Percentiles rank a stretch among this genome's conserved stretches.
phyloP scores from a whole-genome alignment of 495 filamentous ascomycete species.

The Darksidea phi region DNA sequence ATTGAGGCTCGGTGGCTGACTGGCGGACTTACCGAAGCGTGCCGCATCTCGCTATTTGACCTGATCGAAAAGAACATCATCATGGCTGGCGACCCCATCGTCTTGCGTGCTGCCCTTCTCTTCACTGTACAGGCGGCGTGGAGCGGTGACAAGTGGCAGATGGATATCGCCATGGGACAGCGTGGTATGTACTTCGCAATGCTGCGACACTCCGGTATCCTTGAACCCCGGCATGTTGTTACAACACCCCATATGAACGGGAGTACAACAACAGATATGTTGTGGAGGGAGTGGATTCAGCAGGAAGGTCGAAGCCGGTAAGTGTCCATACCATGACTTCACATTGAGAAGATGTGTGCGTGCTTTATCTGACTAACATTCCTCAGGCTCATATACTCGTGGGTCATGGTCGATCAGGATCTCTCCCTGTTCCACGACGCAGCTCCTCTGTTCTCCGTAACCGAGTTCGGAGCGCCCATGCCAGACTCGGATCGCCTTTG shows the following conservation, averaged over 20 bases:
- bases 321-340: slow-evolving; percentile 24
- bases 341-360: background rate
- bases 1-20: slow-evolving; percentile 59
- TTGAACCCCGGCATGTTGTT: slow-evolving; percentile 47
- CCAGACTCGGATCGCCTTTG: slow-evolving; percentile 57
- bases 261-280: slow-evolving; percentile 46
- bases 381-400: slow-evolving; percentile 60
- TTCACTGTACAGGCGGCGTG: slow-evolving; percentile 61
- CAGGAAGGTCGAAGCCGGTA: slow-evolving; percentile 60
- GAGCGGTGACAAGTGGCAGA: slow-evolving; percentile 70
- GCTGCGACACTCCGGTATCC: slow-evolving; percentile 57
- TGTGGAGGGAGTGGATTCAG: slow-evolving; percentile 58
- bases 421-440: slow-evolving; percentile 63
- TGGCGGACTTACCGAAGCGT: slow-evolving; percentile 62
- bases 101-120: slow-evolving; percentile 59
- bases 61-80: slow-evolving; percentile 64
- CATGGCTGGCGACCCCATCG: slow-evolving; percentile 57
- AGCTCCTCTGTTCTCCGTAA: slow-evolving; percentile 56
- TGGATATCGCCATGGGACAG: slow-evolving; percentile 70
- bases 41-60: slow-evolving; percentile 64
- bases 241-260: slow-evolving; percentile 30
- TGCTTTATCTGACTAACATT: slow-evolving; percentile 21
- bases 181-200: slow-evolving; percentile 65
- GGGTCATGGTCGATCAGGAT: slow-evolving; percentile 67
- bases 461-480: slow-evolving; percentile 57